These are phyloP conservation scores for Glycine latifolia DNA, from an alignment of 306 rosid genomes.

Conservation along the genomic window DNA sequence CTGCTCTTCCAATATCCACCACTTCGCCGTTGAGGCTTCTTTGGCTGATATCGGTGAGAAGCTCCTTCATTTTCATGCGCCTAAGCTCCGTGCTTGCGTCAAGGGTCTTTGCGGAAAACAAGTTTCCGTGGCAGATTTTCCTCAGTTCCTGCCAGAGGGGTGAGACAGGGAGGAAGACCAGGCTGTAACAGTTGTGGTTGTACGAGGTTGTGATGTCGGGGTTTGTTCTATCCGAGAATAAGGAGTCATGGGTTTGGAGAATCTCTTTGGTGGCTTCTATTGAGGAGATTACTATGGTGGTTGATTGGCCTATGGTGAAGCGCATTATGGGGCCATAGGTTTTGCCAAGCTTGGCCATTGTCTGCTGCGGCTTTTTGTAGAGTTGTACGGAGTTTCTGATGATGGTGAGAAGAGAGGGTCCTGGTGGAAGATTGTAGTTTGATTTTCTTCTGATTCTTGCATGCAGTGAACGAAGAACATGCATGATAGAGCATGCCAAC, in stretches of 20 bases:
- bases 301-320: conserved; percentile 12
- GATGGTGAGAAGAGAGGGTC: conserved; percentile 28
- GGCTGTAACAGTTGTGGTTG: conserved; percentile 18
- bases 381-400: not conserved
- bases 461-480: not conserved
- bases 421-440: conserved; percentile 29
- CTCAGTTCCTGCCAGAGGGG: conserved; percentile 46
- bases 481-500: not conserved
- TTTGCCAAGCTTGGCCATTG: conserved; percentile 40
- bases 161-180: conserved; percentile 34
- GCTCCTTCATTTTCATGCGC: conserved; percentile 47
- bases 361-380: conserved; percentile 43
- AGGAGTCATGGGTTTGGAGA: conserved; percentile 21
- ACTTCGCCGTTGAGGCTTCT: conserved; percentile 36
- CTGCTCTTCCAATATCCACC: conserved; percentile 54
- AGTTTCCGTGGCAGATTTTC: conserved; percentile 34
- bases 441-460: not conserved
- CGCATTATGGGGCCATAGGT: conserved; percentile 45
- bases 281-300: conserved; percentile 38
- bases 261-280: conserved; percentile 29
- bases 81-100: conserved; percentile 44
- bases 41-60: conserved; percentile 37
- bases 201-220: conserved; percentile 8
- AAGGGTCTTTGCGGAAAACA: conserved; percentile 51
- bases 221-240: conserved; percentile 40